phyloP scores from a whole-genome alignment of 805 yeast genomes.

The Babjeviella inositovora region DNA sequence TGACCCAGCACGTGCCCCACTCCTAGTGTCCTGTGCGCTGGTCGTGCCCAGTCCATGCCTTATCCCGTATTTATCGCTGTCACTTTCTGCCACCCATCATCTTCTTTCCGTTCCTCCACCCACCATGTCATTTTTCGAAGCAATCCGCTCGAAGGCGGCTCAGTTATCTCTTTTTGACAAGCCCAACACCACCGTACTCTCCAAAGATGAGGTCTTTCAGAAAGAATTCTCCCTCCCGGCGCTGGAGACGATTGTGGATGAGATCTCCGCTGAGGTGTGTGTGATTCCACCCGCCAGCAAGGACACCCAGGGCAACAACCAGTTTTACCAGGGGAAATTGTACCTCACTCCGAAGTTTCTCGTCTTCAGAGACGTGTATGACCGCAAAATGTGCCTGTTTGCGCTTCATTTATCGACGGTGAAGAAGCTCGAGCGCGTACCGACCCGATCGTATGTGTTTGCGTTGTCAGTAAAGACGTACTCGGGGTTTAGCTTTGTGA shows the following conservation, averaged over 20 bases:
- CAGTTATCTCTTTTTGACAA: slow-evolving; percentile 26
- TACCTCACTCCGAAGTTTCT: slow-evolving; percentile 62
- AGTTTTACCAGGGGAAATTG: slow-evolving; percentile 41
- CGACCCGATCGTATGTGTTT: slow-evolving; percentile 60
- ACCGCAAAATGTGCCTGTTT: slow-evolving; percentile 51
- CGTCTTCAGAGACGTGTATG: slow-evolving; percentile 58
- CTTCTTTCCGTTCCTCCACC: no score
- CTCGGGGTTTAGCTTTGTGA: slow-evolving; percentile 41
- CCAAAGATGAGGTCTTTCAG: slow-evolving; percentile 60
- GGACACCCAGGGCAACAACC: background rate
- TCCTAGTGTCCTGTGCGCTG: no score
- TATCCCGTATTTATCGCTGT: no score
- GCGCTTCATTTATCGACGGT: slow-evolving; percentile 62
- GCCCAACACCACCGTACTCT: slow-evolving; percentile 20
- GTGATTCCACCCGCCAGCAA: slow-evolving; percentile 15
- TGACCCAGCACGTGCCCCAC: no score
- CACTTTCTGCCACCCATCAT: no score
- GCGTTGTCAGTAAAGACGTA: slow-evolving; percentile 61
- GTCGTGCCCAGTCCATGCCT: no score
- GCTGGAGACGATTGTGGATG: slow-evolving; percentile 47
- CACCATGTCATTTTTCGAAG: slow-evolving; percentile 33
- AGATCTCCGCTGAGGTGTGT: slow-evolving; percentile 43
- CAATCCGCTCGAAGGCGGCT: slow-evolving; percentile 27
- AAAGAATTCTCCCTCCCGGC: slow-evolving; percentile 56
- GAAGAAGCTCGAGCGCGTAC: slow-evolving; percentile 75